These are phyloP conservation scores for Ceratocystis huliohia DNA, from an alignment of 2,329 filamentous ascomycete species.

Conservation along the genomic window DNA sequence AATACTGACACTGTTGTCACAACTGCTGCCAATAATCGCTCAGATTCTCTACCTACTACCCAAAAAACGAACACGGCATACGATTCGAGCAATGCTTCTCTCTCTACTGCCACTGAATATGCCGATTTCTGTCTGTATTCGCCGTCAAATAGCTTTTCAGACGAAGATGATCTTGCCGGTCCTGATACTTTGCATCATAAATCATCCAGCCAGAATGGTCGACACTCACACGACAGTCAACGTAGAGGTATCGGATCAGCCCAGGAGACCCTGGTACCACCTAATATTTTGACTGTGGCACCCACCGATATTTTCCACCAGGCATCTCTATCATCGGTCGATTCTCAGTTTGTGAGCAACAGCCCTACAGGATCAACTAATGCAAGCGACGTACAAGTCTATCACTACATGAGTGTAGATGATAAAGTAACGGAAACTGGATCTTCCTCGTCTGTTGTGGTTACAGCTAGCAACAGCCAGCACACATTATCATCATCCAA, in stretches of 20 bases:
- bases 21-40: background rate
- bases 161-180: constrained; percentile 32
- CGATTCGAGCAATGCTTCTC: background rate
- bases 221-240: background rate
- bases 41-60: background rate
- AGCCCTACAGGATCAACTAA: background rate
- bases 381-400: background rate
- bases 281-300: background rate
- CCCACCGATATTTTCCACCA: background rate
- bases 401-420: background rate
- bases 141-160: constrained; percentile 36
- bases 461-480: background rate
- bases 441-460: background rate
- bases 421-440: background rate
- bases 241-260: background rate
- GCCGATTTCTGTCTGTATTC: constrained; percentile 46
- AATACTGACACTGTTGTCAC: background rate
- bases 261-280: background rate
- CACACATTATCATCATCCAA: background rate
- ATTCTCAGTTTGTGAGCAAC: background rate
- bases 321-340: background rate
- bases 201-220: background rate
- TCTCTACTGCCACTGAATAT: constrained; percentile 29
- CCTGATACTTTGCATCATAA: no score
- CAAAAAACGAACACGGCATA: background rate